These are phyloP conservation scores for Danielia reshetovae DNA, from an alignment of 805 yeast species.

Conservation along the genomic window DNA sequence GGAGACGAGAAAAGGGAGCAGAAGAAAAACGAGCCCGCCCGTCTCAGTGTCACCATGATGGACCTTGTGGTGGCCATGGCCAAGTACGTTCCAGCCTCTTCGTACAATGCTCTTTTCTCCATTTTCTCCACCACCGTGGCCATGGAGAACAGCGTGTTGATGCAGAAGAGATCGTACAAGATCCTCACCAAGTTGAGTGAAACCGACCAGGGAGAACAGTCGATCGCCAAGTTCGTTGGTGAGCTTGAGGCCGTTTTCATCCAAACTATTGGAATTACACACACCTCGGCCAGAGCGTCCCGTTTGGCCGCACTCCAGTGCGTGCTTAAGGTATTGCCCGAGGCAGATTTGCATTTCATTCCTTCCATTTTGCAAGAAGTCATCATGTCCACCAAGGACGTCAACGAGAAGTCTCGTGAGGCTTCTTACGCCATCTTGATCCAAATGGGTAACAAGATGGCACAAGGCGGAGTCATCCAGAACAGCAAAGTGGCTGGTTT, in stretches of 20 bases:
- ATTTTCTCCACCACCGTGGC: constrained; percentile 69
- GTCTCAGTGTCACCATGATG: constrained; percentile 79
- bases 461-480: constrained; percentile 60
- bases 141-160: constrained; percentile 51
- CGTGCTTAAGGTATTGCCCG: constrained; percentile 60
- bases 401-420: constrained; percentile 87
- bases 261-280: constrained; percentile 52
- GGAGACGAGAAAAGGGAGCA: constrained; percentile 29
- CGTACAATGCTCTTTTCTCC: constrained; percentile 71
- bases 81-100: constrained; percentile 68
- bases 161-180: constrained; percentile 89
- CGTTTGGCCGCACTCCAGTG: constrained; percentile 66
- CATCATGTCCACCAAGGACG: constrained; percentile 85
- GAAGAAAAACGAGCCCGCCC: constrained; percentile 36
- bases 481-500: constrained; percentile 66
- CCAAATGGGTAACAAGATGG: constrained; percentile 77
- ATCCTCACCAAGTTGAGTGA: constrained; percentile 69
- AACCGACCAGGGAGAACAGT: constrained; percentile 55
- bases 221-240: constrained; percentile 48
- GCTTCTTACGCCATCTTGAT: constrained; percentile 72
- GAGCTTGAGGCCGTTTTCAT: constrained; percentile 61
- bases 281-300: constrained; percentile 75
- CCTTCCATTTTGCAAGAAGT: constrained; percentile 84
- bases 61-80: constrained; percentile 87
- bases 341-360: constrained; percentile 64